Conservation (phyloP, 768 basidiomycete genomes). For the Lentinus tigrinus region DNA sequence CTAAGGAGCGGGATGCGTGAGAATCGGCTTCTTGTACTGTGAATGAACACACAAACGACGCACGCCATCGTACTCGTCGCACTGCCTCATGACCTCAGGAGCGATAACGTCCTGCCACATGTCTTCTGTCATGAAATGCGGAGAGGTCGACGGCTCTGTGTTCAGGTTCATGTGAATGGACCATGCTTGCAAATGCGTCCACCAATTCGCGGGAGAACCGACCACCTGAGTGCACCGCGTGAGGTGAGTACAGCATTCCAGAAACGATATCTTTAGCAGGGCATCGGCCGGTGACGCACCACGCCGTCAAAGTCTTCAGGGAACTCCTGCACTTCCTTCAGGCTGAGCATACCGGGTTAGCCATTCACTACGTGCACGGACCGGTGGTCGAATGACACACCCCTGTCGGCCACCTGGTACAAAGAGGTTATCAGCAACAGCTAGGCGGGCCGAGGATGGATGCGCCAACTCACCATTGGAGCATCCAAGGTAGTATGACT, state of each 20-base stretch:
- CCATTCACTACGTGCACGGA: not conserved
- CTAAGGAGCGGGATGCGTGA: conserved; percentile 2
- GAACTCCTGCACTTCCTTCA: conserved; percentile 27
- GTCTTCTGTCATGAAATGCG: conserved; percentile 26
- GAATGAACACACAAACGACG: not conserved
- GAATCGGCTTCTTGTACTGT: not conserved
- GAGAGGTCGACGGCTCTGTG: conserved; percentile 21
- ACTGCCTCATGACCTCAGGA: conserved; percentile 32
- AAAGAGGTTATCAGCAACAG: not conserved
- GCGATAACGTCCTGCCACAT: conserved; percentile 28
- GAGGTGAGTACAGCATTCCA: not conserved
- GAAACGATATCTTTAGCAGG: too few relatives aligned
- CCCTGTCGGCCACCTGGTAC: conserved; percentile 30
- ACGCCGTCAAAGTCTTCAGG: conserved; percentile 35
- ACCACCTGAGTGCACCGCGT: conserved; percentile 21
- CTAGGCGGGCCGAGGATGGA: not conserved
- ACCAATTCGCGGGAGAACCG: conserved; percentile 32
- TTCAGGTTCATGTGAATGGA: conserved; percentile 23
- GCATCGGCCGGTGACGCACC: conserved; percentile 11
- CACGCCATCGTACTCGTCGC: conserved; percentile 32
- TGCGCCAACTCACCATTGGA: conserved; percentile 22
- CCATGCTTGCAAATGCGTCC: conserved; percentile 24
- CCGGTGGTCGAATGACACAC: conserved; percentile 2
- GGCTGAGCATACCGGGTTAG: conserved; percentile 3
- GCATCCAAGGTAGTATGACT: conserved; percentile 32